Base-by-base conservation (phyloP, 1,139 yeast genomes). In the Geotrichum siamense region DNA sequence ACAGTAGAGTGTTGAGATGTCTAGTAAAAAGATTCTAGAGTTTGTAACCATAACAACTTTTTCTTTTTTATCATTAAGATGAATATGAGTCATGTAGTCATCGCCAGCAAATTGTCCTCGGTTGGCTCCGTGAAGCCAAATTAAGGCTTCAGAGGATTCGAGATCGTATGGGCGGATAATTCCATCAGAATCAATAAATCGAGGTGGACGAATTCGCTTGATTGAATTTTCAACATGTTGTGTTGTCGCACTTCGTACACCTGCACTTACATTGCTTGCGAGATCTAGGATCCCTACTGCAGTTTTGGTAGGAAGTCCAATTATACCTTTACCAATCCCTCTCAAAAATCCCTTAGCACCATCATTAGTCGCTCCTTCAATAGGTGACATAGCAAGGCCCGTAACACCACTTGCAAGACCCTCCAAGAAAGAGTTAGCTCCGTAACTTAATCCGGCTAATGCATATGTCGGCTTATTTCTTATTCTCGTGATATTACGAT, bases 221-320 rank as follows among this genome's bases (percentile, higher is more conserved):
- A 89, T 72, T 0, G 82, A 82, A 39, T 81, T 87, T 2, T 76
- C 76, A 60, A 85, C 96, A 59, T 86, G 82, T 1, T 84, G 91
- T 0, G 95, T 84, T 0, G 99, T 85, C 0, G 96, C 84, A 60
- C 82, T 87, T 48, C 91, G 74, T 39, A 91, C 87, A 17, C 97
- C 97, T 61, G 87, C 97, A 66, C 94, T 81, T 26, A 91, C 80
- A 63, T 85, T 89, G 39, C 85, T 82, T 0, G 97, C 96, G 53
- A 91, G 10, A 59, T 91, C 99, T 55, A 91, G 81, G 25, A 91
- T 62, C 4, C 99, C 99, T 56, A 91, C 87, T 0, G 96, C 96
- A 0, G 98, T 86, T 64, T 91, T 91, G 0, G 98, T 87, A 0
- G 98, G 98, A 30, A 93, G 67, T 0, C 98, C 98, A 45, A 91